These are phyloP conservation scores for Helianthus annuus DNA, from an alignment of 129 eudicot genomes.

Conservation along the genomic window HanXRQr2.0-SUNRISE NC_035435.2:25973540-25974039, in stretches of 20 bases:
- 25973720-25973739: background rate
- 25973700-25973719: too few relatives aligned
- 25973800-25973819: slow-evolving; percentile 30
- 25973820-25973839: slow-evolving; percentile 16
- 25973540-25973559: too few relatives aligned
- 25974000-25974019: background rate
- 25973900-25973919: slow-evolving; percentile 30
- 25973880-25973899: slow-evolving; percentile 35
- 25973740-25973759: background rate
- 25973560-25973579: too few relatives aligned
- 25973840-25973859: slow-evolving; percentile 27
- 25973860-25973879: slow-evolving; percentile 39
- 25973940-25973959: slow-evolving; percentile 42
- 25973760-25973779: slow-evolving; percentile 26
- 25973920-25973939: slow-evolving; percentile 36
- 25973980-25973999: slow-evolving; percentile 5
- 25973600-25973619: too few relatives aligned
- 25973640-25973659: too few relatives aligned
- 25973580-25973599: too few relatives aligned
- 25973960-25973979: slow-evolving; percentile 17
- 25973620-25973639: too few relatives aligned
- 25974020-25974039: background rate
- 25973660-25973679: too few relatives aligned
- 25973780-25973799: slow-evolving; percentile 41
- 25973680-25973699: too few relatives aligned